These are phyloP conservation scores for Mediolabrus comicus DNA, from an alignment of 108 stramenopile species.

Conservation along the genomic window DNA sequence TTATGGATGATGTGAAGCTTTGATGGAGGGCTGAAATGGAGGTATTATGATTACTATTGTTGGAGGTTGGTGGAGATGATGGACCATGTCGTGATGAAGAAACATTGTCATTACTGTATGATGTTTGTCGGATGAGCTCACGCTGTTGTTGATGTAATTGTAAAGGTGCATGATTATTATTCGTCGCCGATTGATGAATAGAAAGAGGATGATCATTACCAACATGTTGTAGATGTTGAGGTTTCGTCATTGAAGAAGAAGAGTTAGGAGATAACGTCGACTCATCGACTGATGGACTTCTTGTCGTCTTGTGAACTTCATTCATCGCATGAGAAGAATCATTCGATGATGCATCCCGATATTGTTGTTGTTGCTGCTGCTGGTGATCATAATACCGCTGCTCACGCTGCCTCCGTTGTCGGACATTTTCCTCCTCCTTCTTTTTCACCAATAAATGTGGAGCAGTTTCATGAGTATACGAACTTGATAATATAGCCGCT, in stretches of 20 bases:
- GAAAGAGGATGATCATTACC: not conserved
- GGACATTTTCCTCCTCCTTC: not conserved
- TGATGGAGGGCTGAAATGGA: slow-evolving; percentile 6
- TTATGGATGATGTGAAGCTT: slow-evolving; percentile 23
- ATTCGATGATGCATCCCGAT: not conserved
- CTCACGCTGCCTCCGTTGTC: not conserved
- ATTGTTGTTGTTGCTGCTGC: not conserved
- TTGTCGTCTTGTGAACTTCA: not conserved
- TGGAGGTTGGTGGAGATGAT: not conserved
- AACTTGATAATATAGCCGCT: slow-evolving; percentile 71
- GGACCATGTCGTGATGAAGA: not conserved
- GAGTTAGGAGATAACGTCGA: not conserved
- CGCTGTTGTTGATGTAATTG: slow-evolving; percentile 18
- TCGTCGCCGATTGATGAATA: not conserved
- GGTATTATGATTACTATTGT: not conserved
- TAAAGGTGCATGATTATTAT: not conserved
- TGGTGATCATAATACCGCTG: not conserved
- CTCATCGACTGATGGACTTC: not conserved
- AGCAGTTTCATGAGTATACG: slow-evolving; percentile 62
- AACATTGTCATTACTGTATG: not conserved
- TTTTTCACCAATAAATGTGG: slow-evolving; percentile 37
- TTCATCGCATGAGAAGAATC: not conserved
- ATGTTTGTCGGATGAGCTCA: slow-evolving; percentile 17
- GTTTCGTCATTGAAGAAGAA: not conserved
- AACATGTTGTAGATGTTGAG: not conserved